Percentiles rank a stretch among this genome's conserved stretches.
Conservation (phyloP, 108 stramenopile genomes). For the Skeletonema marinoi region DNA sequence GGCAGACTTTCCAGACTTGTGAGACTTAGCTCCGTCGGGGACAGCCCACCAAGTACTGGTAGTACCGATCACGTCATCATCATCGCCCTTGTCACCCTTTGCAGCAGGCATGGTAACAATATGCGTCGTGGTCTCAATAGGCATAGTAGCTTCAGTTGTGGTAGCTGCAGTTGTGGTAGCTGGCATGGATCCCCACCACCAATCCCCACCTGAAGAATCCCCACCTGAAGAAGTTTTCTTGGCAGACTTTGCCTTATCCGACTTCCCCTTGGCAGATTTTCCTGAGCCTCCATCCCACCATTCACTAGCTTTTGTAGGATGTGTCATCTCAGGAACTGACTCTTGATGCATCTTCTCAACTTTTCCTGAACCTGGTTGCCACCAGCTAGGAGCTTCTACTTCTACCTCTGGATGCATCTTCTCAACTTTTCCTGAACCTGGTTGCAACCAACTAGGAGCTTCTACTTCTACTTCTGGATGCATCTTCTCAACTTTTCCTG, state of each 20-base stretch:
- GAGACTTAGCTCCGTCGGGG: background rate
- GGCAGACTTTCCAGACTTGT: conserved; percentile 3
- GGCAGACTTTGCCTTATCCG: conserved; percentile 1
- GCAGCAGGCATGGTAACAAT: background rate
- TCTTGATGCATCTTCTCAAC: too few species aligned
- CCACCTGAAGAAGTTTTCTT: background rate
- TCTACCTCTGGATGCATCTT: too few species aligned
- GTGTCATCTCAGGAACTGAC: background rate
- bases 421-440: too few species aligned
- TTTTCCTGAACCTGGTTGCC: too few species aligned
- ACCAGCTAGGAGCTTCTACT: too few species aligned
- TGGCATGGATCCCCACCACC: background rate
- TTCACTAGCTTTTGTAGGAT: background rate
- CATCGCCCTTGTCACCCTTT: background rate
- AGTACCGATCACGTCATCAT: background rate
- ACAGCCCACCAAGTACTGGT: background rate
- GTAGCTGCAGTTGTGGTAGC: background rate
- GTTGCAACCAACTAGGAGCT: too few species aligned
- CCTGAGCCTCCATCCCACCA: conserved; percentile 1
- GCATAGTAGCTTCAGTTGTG: too few species aligned
- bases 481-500: too few species aligned
- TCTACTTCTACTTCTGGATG: too few species aligned
- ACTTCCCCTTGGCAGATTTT: conserved; percentile 18
- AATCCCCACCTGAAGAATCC: background rate
- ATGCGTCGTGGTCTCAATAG: background rate